A percentile compares a stretch with the other conserved stretches of the same genome.
phyloP scores from a whole-genome alignment of 148 eudicot species.

The Chenopodium quinoa region DNA sequence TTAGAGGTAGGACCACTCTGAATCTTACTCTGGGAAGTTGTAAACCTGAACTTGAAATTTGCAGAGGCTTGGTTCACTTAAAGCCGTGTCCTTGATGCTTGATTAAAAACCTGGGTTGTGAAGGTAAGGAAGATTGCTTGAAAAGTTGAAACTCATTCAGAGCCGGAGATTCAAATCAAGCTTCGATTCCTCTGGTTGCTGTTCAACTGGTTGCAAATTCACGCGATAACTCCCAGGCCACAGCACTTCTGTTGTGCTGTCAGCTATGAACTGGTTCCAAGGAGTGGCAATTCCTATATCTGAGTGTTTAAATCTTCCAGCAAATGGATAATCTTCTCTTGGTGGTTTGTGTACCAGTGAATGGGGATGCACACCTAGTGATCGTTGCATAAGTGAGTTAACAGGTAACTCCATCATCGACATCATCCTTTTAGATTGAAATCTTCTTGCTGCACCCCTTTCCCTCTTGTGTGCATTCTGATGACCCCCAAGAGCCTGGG shows the following conservation, averaged over 20 bases:
- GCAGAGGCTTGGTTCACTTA: conserved; percentile 9
- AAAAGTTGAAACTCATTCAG: conserved; percentile 19
- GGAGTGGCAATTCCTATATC: conserved; percentile 23
- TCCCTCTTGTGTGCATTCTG: conserved; percentile 89
- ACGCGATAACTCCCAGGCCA: conserved; percentile 70
- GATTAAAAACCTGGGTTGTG: neutral
- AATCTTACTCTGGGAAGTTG: conserved; percentile 9
- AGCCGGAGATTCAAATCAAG: conserved; percentile 56
- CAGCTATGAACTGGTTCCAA: conserved; percentile 26
- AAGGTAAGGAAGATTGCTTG: conserved; percentile 8
- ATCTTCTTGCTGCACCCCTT: conserved; percentile 60
- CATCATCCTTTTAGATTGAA: conserved; percentile 49
- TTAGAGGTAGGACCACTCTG: neutral
- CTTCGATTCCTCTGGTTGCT: conserved; percentile 26
- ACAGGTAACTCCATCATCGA: conserved; percentile 41
- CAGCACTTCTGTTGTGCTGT: conserved; percentile 29
- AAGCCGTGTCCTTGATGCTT: conserved; percentile 9
- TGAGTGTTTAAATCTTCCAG: conserved; percentile 30
- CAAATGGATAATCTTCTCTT: conserved; percentile 27
- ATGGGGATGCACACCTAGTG: conserved; percentile 64
- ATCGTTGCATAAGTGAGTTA: conserved; percentile 37
- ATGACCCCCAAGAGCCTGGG: conserved; percentile 88
- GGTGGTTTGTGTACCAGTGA: conserved; percentile 54
- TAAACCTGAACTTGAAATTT: conserved; percentile 7
- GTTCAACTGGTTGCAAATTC: conserved; percentile 36